Evolutionary conservation across 2,329 filamentous ascomycete species (phyloP).

Genomic region (Cladophialophora psammophila): DNA sequence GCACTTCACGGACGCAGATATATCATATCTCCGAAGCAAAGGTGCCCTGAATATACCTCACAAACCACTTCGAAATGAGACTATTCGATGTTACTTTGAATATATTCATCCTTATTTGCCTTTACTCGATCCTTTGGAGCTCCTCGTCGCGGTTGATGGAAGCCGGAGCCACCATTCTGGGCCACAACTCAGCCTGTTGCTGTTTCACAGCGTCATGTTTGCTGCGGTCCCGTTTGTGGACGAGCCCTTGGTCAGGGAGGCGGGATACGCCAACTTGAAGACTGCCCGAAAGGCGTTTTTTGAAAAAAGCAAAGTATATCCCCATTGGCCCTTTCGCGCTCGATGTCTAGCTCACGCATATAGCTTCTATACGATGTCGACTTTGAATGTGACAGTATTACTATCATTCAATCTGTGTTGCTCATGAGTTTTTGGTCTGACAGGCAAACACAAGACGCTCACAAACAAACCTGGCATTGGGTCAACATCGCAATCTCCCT

Average conservation of each 20-base stretch:
- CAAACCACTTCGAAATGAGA: slow-evolving; percentile 73
- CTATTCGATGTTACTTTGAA: slow-evolving; percentile 81
- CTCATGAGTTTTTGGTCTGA: slow-evolving; percentile 67
- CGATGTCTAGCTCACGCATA: neutral
- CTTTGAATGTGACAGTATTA: slow-evolving; percentile 85
- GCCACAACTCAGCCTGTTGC: slow-evolving; percentile 77
- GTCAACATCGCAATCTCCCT: slow-evolving; percentile 11
- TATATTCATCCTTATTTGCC: slow-evolving; percentile 96
- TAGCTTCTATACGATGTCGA: slow-evolving; percentile 87
- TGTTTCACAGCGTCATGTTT: slow-evolving; percentile 96
- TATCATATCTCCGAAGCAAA: slow-evolving; percentile 81
- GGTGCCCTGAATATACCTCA: slow-evolving; percentile 80
- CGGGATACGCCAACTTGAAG: slow-evolving; percentile 58
- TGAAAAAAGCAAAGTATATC: slow-evolving; percentile 63
- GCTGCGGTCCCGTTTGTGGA: slow-evolving; percentile 80
- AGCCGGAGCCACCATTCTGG: slow-evolving; percentile 69
- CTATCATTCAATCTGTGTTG: slow-evolving; percentile 84
- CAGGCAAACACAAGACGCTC: neutral
- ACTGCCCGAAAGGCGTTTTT: slow-evolving; percentile 86
- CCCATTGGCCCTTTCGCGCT: neutral
- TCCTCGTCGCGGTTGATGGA: slow-evolving; percentile 64
- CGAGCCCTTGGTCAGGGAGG: neutral
- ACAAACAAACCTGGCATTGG: slow-evolving; percentile 17
- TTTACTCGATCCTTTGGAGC: slow-evolving; percentile 71
- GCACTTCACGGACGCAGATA: slow-evolving; percentile 79